A percentile compares a stretch with the other conserved stretches of the same genome.
These are phyloP conservation scores for Arthromyces matolae DNA, from an alignment of 768 basidiomycete genomes.

Conservation along the genomic window DNA sequence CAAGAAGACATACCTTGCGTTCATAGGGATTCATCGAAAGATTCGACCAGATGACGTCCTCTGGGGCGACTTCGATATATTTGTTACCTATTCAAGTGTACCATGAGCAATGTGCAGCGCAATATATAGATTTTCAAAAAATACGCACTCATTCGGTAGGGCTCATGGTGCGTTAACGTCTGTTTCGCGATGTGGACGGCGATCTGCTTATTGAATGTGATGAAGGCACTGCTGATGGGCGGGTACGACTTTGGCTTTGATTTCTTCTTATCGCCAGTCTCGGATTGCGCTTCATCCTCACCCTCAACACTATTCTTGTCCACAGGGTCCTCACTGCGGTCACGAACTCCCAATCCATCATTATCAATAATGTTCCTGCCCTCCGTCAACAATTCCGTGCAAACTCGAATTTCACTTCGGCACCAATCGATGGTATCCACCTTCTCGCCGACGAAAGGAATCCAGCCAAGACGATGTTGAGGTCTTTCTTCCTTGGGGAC, in stretches of 20 bases:
- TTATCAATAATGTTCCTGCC: conserved; percentile 37
- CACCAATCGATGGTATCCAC: conserved; percentile 95
- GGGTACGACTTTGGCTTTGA: conserved; percentile 40
- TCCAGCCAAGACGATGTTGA: conserved; percentile 64
- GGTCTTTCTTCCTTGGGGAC: conserved; percentile 78
- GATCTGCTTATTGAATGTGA: conserved; percentile 90
- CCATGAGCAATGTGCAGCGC: no score
- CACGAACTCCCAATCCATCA: conserved; percentile 25
- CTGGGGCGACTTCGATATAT: conserved; percentile 79
- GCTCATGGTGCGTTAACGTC: conserved; percentile 71
- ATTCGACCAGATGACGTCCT: conserved; percentile 91
- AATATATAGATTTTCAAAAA: background rate
- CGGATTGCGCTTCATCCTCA: conserved; percentile 5
- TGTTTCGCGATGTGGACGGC: conserved; percentile 87
- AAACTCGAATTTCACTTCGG: conserved; percentile 62
- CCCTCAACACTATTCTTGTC: conserved; percentile 12
- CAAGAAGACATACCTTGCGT: conserved; percentile 40
- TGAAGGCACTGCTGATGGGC: conserved; percentile 70
- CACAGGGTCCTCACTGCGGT: conserved; percentile 8
- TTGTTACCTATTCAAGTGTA: conserved; percentile 42
- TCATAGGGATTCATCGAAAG: conserved; percentile 89
- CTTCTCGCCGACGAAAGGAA: conserved; percentile 71
- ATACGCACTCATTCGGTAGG: conserved; percentile 68
- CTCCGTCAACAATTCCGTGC: conserved; percentile 49
- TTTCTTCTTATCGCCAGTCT: conserved; percentile 4